phyloP scores from a whole-genome alignment of 352 stramenopile species.

The Pythium oligandrum region DNA sequence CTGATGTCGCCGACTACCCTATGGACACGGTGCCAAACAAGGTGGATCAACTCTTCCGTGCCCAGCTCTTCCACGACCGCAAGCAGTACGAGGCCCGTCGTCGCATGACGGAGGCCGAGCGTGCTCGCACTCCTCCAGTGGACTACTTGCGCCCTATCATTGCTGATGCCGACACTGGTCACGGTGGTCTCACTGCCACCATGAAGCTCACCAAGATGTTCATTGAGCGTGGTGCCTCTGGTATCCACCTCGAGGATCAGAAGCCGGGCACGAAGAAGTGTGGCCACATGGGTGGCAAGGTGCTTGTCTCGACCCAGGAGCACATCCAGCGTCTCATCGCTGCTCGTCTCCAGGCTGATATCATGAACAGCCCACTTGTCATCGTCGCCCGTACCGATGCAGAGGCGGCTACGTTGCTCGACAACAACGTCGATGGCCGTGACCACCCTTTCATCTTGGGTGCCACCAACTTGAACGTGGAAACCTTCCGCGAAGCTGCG shows the following conservation, averaged over 20 bases:
- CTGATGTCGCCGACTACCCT: constrained; percentile 98
- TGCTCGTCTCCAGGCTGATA: constrained; percentile 94
- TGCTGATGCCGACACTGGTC: constrained; percentile 96
- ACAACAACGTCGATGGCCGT: constrained; percentile 96
- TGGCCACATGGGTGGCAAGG: constrained; percentile 98
- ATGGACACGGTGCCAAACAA: constrained; percentile 98
- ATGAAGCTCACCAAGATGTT: constrained; percentile 99
- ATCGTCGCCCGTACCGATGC: constrained; percentile 97
- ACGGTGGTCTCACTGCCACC: constrained; percentile 93
- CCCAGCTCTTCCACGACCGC: constrained; percentile 96
- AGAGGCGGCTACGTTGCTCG: constrained; percentile 95
- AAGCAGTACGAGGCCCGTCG: constrained; percentile 94
- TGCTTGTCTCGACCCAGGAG: constrained; percentile 96
- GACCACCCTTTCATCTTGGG: constrained; percentile 98
- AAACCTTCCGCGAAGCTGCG: constrained; percentile 80
- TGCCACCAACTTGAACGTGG: constrained; percentile 87
- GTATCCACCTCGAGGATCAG: constrained; percentile 99
- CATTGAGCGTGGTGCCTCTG: constrained; percentile 95
- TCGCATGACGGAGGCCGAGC: constrained; percentile 73
- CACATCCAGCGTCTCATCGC: constrained; percentile 96
- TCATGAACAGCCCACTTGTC: constrained; percentile 92
- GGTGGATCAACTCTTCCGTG: constrained; percentile 96
- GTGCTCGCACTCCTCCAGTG: constrained; percentile 72
- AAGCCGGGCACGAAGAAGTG: constrained; percentile 99
- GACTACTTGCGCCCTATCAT: constrained; percentile 97